Base-by-base conservation (phyloP, 176 grass and related monocot species). In the Hsuehochloa calcarea region DNA sequence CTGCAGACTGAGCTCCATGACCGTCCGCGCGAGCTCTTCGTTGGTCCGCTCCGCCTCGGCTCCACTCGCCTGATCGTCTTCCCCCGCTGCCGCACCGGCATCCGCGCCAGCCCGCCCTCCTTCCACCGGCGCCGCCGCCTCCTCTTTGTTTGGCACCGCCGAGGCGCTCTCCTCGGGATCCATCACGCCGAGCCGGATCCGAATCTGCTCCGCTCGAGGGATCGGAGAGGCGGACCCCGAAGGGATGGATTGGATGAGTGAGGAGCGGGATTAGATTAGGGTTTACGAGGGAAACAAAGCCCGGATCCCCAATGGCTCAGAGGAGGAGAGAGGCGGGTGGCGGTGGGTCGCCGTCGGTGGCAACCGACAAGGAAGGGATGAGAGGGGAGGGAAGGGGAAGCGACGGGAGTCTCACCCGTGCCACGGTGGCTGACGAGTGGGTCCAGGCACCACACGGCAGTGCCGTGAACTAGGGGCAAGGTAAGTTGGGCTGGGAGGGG, bases 1-100 rank as follows among this genome's bases (percentile, higher is more conserved):
- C 80, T 92, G 88, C 63, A 90, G 64, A 39, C 88, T 80, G 19
- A 92, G 90, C 83, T 92, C 93, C 27, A 90, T 79, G 70, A 92
- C 66, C 83, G 80, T 68, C 84, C 80, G 83, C 69, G 78, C 59
- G 12, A 91, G 82, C 69, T 95, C 87, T 61, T 89, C 88, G 69
- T 75, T 37, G 37, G 68, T 77, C 39, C 58, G 83, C 70, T 77
- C 89, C 38, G n/a, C 23, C 64, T 63, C 83, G 56, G 22, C 84
- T 22, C 11, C 58, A 5, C 58, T 66, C 12, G 37, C 66, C 29
- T 4, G 58, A 35, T 55, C 40, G 10, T 6, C 66, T 37, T 72
- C 79, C 23, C 1, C 79, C 37, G 55, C n/a, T 31, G 22, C 55
- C 7, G 45, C 44, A 22, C 4, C 78, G 8, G 6, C 45, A 65